Base-by-base conservation (phyloP, 2,329 filamentous ascomycete genomes). In the Diplodia mutila region DNA sequence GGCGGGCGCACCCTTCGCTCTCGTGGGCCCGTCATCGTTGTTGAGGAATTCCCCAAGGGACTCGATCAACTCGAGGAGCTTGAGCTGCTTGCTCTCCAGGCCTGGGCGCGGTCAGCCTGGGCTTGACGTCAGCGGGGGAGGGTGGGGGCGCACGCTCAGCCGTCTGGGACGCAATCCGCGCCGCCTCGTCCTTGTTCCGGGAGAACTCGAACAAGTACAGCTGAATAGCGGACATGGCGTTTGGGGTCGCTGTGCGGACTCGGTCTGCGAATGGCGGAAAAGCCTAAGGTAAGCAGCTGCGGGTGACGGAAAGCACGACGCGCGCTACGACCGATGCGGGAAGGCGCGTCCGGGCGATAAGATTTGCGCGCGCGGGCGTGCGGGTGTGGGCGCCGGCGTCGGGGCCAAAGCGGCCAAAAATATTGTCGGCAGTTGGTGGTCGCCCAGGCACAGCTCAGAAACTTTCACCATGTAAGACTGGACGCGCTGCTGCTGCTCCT, bases 11-110 rank as follows among this genome's bases (percentile, higher is more conserved):
- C 86, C 85, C 77, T 89, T 89, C n/a, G 84, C 84, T 48, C 89
- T 83, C 52, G 86, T 80, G 16, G 83, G 81, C 25, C 82, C 81
- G 78, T 90, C 87, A 72, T 90, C 87, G 75, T 89, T 86, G 71
- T 89, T 90, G 73, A 91, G 84, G 72, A 90, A 90, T 75, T 89
- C 87, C 23, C 87, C 86, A 37, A 90, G 80, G 53, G 86, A 87
- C 73, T 89, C 86, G 66, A 91, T 85, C 61, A 90, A 78, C 65
- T 85, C 84, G 67, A 90, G 82, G 39, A 91, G 80, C 71, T 86
- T 89, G 64, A 86, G 80, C 72, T 89, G 81, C 71, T 86, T 87
- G 72, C 77, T 81, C 74, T 88, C 84, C 69, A 91, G 80, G 75
- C 85, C 86, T 89, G 69, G 34, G 46, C 59, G 42, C 48, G 39